A percentile compares a stretch with the other conserved stretches of the same genome.
Conservation (phyloP, 2,329 filamentous ascomycete genomes). For the Neofusicoccum laricinum region DNA sequence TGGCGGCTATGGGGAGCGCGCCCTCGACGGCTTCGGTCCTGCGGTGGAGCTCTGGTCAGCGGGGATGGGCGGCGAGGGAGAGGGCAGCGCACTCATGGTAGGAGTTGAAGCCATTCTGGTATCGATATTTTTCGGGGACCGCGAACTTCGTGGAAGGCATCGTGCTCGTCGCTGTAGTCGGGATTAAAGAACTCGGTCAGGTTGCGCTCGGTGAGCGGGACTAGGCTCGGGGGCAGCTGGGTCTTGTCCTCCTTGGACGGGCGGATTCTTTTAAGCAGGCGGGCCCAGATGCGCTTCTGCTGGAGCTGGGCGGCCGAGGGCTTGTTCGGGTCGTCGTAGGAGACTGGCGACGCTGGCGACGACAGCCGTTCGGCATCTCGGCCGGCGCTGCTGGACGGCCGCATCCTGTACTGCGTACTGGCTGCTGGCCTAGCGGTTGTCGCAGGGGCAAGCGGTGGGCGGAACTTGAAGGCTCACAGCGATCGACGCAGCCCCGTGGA, state of each 20-base stretch:
- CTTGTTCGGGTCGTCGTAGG: slow-evolving; percentile 27
- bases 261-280: slow-evolving; percentile 23
- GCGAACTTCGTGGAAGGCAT: slow-evolving; percentile 67
- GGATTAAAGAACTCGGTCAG: slow-evolving; percentile 29
- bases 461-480: slow-evolving; percentile 12
- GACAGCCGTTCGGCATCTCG: slow-evolving; percentile 13
- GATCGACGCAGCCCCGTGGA: slow-evolving; percentile 1
- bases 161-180: slow-evolving; percentile 30
- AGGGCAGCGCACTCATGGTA: slow-evolving; percentile 65
- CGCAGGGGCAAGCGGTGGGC: slow-evolving; percentile 9
- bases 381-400: slow-evolving; percentile 6
- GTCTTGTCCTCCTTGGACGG: slow-evolving; percentile 20
- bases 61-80: neutral
- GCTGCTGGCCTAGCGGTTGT: neutral
- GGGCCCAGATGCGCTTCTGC: slow-evolving; percentile 15
- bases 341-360: neutral
- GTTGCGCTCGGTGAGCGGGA: slow-evolving; percentile 29
- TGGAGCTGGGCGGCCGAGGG: slow-evolving; percentile 25
- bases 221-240: slow-evolving; percentile 24
- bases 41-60: slow-evolving; percentile 2
- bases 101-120: slow-evolving; percentile 74
- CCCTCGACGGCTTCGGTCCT: slow-evolving; percentile 75
- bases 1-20: slow-evolving; percentile 70
- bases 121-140: slow-evolving; percentile 67
- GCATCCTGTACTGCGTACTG: neutral